Conservation (phyloP, 2,329 filamentous ascomycete genomes). For the Penicillium expansum region DNA sequence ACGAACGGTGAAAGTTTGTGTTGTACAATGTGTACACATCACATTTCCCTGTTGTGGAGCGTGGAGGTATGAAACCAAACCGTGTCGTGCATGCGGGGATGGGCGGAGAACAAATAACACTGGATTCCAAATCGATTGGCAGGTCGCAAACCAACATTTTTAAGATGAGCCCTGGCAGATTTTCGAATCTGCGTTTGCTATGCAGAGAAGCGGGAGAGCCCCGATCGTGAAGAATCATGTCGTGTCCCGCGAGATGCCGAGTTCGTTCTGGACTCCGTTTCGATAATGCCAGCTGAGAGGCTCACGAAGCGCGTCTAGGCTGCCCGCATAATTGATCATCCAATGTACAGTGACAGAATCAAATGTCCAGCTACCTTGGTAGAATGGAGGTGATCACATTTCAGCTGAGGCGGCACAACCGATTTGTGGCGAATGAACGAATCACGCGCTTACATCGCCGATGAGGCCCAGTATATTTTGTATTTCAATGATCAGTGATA, state of each 20-base stretch:
- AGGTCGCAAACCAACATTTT: not conserved
- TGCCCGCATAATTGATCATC: not conserved
- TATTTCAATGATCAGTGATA: not conserved
- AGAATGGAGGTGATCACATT: conserved; percentile 7
- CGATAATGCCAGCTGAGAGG: not conserved
- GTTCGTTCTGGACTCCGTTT: not conserved
- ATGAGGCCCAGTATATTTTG: not conserved
- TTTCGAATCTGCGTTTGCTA: not conserved
- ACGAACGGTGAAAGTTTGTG: not conserved
- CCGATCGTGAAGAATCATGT: conserved; percentile 3
- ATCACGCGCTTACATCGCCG: not conserved
- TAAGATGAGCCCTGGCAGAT: not conserved
- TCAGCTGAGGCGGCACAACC: not conserved
- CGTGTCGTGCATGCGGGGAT: conserved; percentile 6
- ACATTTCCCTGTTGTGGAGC: not conserved
- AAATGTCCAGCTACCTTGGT: not conserved
- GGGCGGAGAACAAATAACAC: not conserved
- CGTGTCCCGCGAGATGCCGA: not conserved
- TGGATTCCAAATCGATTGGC: not conserved
- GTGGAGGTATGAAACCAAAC: not conserved
- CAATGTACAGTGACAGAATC: not conserved
- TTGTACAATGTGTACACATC: conserved; percentile 3
- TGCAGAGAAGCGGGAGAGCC: not conserved
- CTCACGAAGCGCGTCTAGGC: not conserved
- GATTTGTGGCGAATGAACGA: not conserved